phyloP scores from a whole-genome alignment of 495 filamentous ascomycete species.

The Hyaloscypha bicolor region DNA sequence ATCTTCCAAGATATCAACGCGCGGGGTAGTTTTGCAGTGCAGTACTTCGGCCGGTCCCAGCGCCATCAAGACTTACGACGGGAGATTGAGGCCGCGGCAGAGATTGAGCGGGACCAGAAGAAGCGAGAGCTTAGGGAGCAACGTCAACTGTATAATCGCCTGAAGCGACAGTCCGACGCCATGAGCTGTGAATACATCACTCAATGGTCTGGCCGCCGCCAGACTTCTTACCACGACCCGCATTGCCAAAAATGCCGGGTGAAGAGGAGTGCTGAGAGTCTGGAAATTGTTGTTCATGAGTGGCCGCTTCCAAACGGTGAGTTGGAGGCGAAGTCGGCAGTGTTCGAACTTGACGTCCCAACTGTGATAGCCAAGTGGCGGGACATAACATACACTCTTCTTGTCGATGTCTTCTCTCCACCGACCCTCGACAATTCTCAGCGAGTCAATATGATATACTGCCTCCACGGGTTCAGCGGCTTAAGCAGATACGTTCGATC shows the following conservation, averaged over 20 bases:
- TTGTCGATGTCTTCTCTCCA: constrained; percentile 41
- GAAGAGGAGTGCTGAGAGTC: constrained; percentile 26
- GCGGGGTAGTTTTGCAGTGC: constrained; percentile 49
- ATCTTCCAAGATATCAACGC: constrained; percentile 42
- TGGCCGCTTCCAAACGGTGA: constrained; percentile 57
- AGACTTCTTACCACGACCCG: constrained; percentile 21
- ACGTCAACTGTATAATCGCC: constrained; percentile 36
- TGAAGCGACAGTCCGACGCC: constrained; percentile 32
- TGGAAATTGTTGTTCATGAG: constrained; percentile 58
- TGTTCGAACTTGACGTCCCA: constrained; percentile 62
- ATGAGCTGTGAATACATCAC: constrained; percentile 37
- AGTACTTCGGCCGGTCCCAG: constrained; percentile 52
- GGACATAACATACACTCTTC: constrained; percentile 47
- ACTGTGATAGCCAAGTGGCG: constrained; percentile 53
- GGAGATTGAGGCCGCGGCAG: constrained; percentile 45
- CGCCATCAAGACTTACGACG: constrained; percentile 43
- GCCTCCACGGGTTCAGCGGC: not conserved
- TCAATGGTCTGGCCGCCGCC: too few relatives aligned
- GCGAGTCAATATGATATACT: not conserved
- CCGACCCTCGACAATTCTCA: not conserved
- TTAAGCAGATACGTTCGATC: constrained; percentile 12
- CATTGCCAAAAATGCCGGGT: constrained; percentile 40
- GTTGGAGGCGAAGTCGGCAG: constrained; percentile 43
- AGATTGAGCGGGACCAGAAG: constrained; percentile 40
- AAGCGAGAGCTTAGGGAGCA: constrained; percentile 42